Evolutionary conservation across 2,329 filamentous ascomycete species (phyloP), one percentile per base, ranked within the genome.

Genomic region (Arachnopeziza araneosa): DNA sequence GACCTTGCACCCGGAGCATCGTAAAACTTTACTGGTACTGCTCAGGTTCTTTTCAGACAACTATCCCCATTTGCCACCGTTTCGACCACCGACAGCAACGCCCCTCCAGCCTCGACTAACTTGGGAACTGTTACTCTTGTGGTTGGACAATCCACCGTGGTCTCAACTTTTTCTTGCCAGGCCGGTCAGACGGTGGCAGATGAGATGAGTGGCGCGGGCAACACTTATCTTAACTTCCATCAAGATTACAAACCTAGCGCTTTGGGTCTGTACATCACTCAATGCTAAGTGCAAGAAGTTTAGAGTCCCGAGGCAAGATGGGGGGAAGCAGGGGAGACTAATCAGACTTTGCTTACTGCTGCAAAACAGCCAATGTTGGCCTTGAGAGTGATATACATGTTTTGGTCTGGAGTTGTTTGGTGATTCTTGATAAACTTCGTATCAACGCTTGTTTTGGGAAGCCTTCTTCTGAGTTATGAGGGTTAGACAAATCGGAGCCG

Each of bases 211-310:
- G 75, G 77, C 52, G 74, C 74, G 6, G 81, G 79, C 2, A 75
- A 74, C 63, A 83, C 83, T 49, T 69, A 75, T 54, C 71, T 89
- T 49, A 73, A 80, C 59, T 89, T 81, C 73, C 87, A 88, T 75
- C 79, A 90, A 74, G 84, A 89, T 69, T 86, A 76, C 66, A 86
- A 86, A 67, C 75, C 75, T 5, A 74, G 72, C 48, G 75, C 76
- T n/a, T 70, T 78, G 52, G 76, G 76, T 14, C 60, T 78, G 62
- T 77, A 72, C 62, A 72, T 78, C 23, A 66, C 64, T 2, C 23
- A 54, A 1, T 67, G 62, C 30, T 66, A 61, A 57, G 44, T 14
- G 12, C 17, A 9, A 9, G 9, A 9, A 30, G 26, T 44, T 44
- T 44, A 44, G 12, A 44, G 36, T 44, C 10, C 12, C 12, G 4